These are phyloP conservation scores for Isoetes taiwanensis DNA, from an alignment of 75 land plant species.

Conservation along the genomic window DNA sequence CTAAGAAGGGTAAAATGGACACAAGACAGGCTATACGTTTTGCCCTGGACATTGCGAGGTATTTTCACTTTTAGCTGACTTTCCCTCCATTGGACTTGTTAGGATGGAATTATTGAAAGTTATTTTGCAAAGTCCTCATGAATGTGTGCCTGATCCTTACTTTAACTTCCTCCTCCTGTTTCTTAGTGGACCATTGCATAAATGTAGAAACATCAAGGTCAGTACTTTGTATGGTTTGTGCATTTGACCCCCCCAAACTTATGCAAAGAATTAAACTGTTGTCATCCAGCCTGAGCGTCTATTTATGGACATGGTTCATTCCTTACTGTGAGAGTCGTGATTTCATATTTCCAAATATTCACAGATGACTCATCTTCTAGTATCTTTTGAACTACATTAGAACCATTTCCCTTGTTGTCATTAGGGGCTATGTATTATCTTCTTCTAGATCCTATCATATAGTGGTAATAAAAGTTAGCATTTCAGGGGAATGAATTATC, in stretches of 20 bases:
- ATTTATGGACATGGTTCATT: not conserved
- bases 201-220: too few relatives aligned
- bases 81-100: too few relatives aligned
- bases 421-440: not conserved
- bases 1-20: conserved; percentile 46
- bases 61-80: not conserved
- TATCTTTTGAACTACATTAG: not conserved
- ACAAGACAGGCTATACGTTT: conserved; percentile 44
- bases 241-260: too few relatives aligned
- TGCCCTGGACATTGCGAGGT: conserved; percentile 95
- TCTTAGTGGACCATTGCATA: too few relatives aligned
- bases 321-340: not conserved
- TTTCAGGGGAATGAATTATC: conserved; percentile 76
- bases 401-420: too few relatives aligned
- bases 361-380: not conserved
- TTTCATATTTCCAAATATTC: not conserved
- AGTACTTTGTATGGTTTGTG: too few relatives aligned
- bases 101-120: too few relatives aligned
- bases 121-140: too few relatives aligned
- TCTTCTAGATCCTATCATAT: not conserved
- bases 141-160: too few relatives aligned
- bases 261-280: too few relatives aligned
- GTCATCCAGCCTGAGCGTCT: too few relatives aligned
- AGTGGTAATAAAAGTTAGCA: not conserved
- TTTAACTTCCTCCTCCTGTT: too few relatives aligned